These are phyloP conservation scores for Salix koriyanagi DNA, from an alignment of 345 rosid genomes.

Conservation along the genomic window DNA sequence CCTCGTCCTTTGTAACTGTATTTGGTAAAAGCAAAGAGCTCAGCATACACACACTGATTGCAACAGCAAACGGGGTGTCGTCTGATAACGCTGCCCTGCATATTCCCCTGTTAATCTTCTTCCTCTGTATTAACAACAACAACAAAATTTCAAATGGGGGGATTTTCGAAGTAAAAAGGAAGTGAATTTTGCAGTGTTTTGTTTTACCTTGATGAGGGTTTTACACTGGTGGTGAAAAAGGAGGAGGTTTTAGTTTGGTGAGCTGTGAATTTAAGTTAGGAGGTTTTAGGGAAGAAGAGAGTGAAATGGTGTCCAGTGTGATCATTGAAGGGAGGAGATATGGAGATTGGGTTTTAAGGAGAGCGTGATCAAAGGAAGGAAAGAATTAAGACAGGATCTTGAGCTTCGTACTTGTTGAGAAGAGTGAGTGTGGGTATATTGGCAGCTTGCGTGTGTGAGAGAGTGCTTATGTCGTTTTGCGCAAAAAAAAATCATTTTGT, in stretches of 20 bases:
- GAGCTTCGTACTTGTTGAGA: not conserved
- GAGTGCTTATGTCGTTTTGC: too few species aligned
- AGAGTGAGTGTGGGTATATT: not conserved
- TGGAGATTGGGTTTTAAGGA: not conserved
- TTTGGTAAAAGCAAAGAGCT: conserved; percentile 64
- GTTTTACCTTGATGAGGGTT: conserved; percentile 29
- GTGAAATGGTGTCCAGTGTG: not conserved
- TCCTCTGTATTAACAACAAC: conserved; percentile 20
- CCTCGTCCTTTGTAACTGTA: conserved; percentile 24
- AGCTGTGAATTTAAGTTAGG: conserved; percentile 6
- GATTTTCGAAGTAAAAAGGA: not conserved
- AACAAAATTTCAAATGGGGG: not conserved
- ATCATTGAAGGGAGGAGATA: conserved; percentile 15
- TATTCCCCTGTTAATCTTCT: conserved; percentile 17
- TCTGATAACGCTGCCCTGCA: conserved; percentile 67
- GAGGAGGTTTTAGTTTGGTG: conserved; percentile 1
- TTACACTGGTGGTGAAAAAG: not conserved
- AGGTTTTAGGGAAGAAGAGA: conserved; percentile 12
- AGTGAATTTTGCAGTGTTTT: not conserved
- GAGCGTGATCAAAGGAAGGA: not conserved
- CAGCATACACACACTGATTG: conserved; percentile 72
- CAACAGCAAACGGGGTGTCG: conserved; percentile 65
- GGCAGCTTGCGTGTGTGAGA: not conserved
- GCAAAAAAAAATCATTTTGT: too few species aligned
- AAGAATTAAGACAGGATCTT: not conserved